phyloP scores from a whole-genome alignment of 139 green algal genomes.

The Closterium sp. region DNA sequence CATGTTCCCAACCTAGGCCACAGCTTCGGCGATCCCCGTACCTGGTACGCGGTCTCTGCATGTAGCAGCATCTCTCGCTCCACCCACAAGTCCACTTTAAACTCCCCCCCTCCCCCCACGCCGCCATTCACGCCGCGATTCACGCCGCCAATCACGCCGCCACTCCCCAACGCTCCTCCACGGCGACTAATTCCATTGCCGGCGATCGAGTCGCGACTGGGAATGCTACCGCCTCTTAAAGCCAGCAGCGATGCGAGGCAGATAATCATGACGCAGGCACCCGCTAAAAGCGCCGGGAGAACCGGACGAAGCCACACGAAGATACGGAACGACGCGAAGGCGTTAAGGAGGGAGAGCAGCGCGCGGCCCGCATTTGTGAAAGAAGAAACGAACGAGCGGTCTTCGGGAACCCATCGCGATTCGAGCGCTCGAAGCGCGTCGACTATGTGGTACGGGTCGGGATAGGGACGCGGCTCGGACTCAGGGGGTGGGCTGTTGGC shows the following conservation, averaged over 20 bases:
- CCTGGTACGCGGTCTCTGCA: background rate
- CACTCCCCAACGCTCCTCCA: background rate
- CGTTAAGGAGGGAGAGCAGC: background rate
- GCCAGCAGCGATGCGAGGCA: background rate
- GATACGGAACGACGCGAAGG: background rate
- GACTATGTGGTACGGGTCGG: background rate
- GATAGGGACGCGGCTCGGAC: background rate
- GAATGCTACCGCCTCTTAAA: background rate
- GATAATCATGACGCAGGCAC: background rate
- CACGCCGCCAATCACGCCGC: background rate
- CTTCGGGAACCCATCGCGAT: background rate
- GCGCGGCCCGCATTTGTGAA: background rate
- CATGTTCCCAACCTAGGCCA: background rate
- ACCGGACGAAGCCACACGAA: background rate
- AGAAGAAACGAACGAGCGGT: background rate
- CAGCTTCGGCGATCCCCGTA: background rate
- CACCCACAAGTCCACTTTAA: background rate
- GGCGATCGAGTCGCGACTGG: background rate
- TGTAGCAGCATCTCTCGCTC: background rate
- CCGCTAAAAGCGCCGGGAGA: background rate
- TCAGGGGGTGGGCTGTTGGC: background rate
- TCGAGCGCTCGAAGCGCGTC: background rate
- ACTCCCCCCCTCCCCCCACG: background rate
- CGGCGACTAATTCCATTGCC: background rate
- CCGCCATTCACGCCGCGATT: background rate